Evolutionary conservation across 2,329 filamentous ascomycete species (phyloP).

Genomic region (Pezicula neosporulosa): DNA sequence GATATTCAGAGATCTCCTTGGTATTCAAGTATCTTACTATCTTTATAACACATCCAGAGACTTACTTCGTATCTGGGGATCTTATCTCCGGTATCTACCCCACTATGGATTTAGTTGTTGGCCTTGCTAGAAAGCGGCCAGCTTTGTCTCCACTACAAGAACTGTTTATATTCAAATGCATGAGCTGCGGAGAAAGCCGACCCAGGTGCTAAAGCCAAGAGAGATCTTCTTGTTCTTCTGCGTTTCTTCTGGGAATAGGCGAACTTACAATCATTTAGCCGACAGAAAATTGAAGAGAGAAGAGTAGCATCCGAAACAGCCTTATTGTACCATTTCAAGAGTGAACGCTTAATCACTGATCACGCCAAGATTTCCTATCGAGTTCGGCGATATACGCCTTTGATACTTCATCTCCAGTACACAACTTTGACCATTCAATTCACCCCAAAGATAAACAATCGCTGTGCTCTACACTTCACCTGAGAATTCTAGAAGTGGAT

Average conservation of each 20-base stretch:
- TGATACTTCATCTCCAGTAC: too few species aligned
- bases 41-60: not conserved
- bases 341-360: not conserved
- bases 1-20: not conserved
- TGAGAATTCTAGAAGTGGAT: not conserved
- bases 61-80: not conserved
- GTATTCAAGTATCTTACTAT: not conserved
- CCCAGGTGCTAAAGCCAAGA: not conserved
- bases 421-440: not conserved
- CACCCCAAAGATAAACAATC: not conserved
- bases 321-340: not conserved
- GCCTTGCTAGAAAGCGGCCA: not conserved
- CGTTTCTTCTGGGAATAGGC: not conserved
- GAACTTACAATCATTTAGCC: not conserved
- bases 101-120: not conserved
- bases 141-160: not conserved
- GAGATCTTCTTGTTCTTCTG: not conserved
- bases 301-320: not conserved
- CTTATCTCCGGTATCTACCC: not conserved
- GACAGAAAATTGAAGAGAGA: not conserved
- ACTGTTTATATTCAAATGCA: not conserved
- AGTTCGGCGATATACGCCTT: too few species aligned
- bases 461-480: not conserved
- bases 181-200: not conserved
- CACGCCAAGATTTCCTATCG: too few species aligned